Conservation (phyloP, 345 rosid species). For the Firmiana major region DNA sequence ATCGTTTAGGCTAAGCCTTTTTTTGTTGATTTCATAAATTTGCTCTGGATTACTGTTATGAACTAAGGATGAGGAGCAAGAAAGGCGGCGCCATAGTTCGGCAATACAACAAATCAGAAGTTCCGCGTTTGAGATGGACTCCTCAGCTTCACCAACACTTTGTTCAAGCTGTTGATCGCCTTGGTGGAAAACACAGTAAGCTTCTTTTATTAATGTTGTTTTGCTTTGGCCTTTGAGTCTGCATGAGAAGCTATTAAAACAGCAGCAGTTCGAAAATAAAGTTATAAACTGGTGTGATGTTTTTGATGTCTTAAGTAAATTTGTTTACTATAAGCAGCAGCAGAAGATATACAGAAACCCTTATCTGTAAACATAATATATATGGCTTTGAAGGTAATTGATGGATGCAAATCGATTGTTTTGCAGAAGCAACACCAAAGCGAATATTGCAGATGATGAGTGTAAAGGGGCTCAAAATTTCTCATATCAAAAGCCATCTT, state of each 20-base stretch:
- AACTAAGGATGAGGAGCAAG: neutral
- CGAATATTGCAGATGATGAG: slow-evolving; percentile 42
- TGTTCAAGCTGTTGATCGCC: slow-evolving; percentile 28
- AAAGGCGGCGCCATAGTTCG: slow-evolving; percentile 20
- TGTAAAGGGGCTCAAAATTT: slow-evolving; percentile 37
- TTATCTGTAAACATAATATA: neutral
- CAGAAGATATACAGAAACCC: neutral
- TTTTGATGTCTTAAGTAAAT: neutral
- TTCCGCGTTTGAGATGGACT: slow-evolving; percentile 47
- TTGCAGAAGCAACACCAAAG: slow-evolving; percentile 49
- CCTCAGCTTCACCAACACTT: slow-evolving; percentile 43
- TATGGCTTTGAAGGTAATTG: neutral
- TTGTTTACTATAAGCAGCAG: neutral
- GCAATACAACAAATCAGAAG: slow-evolving; percentile 39
- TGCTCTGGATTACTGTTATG: neutral
- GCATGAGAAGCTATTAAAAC: neutral
- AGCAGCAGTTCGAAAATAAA: neutral
- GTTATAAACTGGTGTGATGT: neutral
- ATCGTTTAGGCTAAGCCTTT: neutral
- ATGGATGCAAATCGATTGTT: neutral
- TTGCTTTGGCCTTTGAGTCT: neutral
- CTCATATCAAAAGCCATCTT: slow-evolving; percentile 54
- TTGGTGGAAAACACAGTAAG: slow-evolving; percentile 51
- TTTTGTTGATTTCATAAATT: neutral
- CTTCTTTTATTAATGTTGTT: neutral